Conservation (phyloP, 2,329 filamentous ascomycete species). For the Ambrosiella xylebori region DNA sequence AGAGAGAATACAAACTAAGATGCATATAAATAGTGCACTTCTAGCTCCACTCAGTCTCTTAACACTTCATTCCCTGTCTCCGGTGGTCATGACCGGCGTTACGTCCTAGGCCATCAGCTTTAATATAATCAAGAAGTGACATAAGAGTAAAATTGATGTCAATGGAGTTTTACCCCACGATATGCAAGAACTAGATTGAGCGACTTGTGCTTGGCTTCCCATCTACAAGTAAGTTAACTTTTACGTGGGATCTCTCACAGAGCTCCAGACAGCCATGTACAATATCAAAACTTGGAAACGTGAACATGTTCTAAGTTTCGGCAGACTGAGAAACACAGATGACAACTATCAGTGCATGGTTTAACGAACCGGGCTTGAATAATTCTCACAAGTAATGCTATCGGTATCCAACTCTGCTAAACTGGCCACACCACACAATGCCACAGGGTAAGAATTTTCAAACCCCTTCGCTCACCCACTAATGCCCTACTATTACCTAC, state of each 20-base stretch:
- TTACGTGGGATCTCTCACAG: too few relatives aligned
- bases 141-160: neutral
- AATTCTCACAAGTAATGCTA: neutral
- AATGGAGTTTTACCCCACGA: neutral
- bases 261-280: too few relatives aligned
- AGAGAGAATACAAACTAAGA: neutral
- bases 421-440: neutral
- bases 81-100: neutral
- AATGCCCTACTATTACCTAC: neutral
- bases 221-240: too few relatives aligned
- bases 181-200: neutral
- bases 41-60: neutral
- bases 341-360: too few relatives aligned
- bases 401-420: neutral
- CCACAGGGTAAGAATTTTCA: neutral
- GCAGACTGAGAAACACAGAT: too few relatives aligned
- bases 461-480: neutral
- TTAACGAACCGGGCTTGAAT: too few relatives aligned
- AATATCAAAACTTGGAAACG: too few relatives aligned
- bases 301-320: too few relatives aligned
- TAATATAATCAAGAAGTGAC: neutral
- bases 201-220: too few relatives aligned
- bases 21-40: neutral
- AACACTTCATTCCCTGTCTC: neutral
- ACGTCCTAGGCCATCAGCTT: neutral